phyloP scores from a whole-genome alignment of 1,284 basidiomycete genomes.

The Rhodotorula sp. region DNA sequence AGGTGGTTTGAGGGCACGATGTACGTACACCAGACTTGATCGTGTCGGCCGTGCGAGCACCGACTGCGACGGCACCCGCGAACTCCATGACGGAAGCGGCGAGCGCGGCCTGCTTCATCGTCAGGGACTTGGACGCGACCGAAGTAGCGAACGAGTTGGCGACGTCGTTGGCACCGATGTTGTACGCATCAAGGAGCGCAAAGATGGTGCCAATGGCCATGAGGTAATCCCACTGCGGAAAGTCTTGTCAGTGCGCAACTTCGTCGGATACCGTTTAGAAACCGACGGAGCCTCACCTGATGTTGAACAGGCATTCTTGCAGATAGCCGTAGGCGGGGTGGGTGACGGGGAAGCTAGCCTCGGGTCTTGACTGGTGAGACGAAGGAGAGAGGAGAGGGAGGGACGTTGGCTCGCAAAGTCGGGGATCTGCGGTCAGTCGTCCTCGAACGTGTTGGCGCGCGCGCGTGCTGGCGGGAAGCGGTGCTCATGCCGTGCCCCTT shows the following conservation, averaged over 20 bases:
- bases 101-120: slow-evolving; percentile 52
- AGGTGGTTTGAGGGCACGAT: neutral
- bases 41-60: slow-evolving; percentile 49
- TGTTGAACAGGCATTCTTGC: neutral
- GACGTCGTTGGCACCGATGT: slow-evolving; percentile 52
- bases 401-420: neutral
- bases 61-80: slow-evolving; percentile 53
- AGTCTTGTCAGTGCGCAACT: slow-evolving; percentile 1
- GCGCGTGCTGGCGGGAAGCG: too few species aligned
- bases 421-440: too few species aligned
- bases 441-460: too few species aligned
- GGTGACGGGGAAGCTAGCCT: too few species aligned
- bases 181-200: slow-evolving; percentile 53
- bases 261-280: too few species aligned
- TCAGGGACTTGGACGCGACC: slow-evolving; percentile 53
- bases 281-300: neutral
- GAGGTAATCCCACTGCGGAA: slow-evolving; percentile 52
- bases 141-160: slow-evolving; percentile 55
- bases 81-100: slow-evolving; percentile 54
- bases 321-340: too few species aligned
- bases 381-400: neutral
- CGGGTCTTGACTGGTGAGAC: slow-evolving; percentile 12
- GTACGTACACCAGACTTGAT: neutral
- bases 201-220: slow-evolving; percentile 52
- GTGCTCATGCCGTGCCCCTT: too few species aligned